Evolutionary conservation across 2,329 filamentous ascomycete species (phyloP).

Genomic region (Monosporascus sp.): DNA sequence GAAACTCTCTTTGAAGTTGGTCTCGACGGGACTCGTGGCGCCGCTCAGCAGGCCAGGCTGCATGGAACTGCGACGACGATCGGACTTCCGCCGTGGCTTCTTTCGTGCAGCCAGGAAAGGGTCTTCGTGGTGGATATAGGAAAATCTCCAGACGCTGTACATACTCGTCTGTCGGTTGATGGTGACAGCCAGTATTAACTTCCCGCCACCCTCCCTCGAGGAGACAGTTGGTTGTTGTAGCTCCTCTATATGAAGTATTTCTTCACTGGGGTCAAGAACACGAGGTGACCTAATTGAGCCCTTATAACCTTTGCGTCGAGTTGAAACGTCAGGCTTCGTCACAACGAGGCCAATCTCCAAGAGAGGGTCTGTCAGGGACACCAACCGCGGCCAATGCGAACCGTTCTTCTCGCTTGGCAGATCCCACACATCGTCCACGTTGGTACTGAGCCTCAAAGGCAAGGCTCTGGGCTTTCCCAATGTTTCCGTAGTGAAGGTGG

Average conservation of each 20-base stretch:
- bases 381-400: constrained; percentile 66
- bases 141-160: constrained; percentile 80
- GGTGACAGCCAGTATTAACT: constrained; percentile 72
- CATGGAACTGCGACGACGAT: constrained; percentile 58
- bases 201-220: constrained; percentile 30
- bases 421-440: constrained; percentile 55
- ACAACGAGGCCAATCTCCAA: constrained; percentile 82
- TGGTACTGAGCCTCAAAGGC: constrained; percentile 46
- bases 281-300: constrained; percentile 35
- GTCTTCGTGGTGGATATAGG: constrained; percentile 67
- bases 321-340: constrained; percentile 42
- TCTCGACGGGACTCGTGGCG: constrained; percentile 68
- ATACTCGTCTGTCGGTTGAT: constrained; percentile 69
- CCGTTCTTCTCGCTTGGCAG: constrained; percentile 45
- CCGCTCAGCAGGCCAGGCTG: constrained; percentile 66
- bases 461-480: constrained; percentile 50
- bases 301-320: constrained; percentile 31
- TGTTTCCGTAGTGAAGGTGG: constrained; percentile 51
- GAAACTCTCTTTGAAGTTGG: constrained; percentile 72
- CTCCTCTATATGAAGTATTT: constrained; percentile 76
- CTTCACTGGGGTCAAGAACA: constrained; percentile 70
- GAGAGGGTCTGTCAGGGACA: constrained; percentile 79
- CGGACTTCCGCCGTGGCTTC: constrained; percentile 39
- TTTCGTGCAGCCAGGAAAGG: constrained; percentile 42
- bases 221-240: constrained; percentile 48